Base-by-base conservation (phyloP, 345 rosid genomes). In the Lagerstroemia speciosa region DNA sequence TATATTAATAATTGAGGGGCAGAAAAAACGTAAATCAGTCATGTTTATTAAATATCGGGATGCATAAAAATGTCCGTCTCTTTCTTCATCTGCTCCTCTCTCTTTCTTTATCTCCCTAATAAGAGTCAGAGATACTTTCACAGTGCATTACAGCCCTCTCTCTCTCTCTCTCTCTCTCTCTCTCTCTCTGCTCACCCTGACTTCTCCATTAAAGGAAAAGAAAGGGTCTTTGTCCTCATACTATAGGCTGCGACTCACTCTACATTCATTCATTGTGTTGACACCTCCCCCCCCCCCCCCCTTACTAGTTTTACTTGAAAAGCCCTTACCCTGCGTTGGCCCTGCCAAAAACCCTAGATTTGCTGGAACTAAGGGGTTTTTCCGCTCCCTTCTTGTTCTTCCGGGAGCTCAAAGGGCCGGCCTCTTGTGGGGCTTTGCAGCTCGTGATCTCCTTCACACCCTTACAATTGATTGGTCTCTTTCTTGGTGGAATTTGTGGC, bases 401-500 rank as follows among this genome's bases (percentile, higher is more conserved):
- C 17, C 8, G 10, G 36, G 29, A 24, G 26, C 52, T 38, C 37
- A 27, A 45, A n/a, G 62, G 46, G 16, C 46, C 46, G 46, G 46
- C 14, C 46, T 67, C 33, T 32, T n/a, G n/a, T n/a, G n/a, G n/a
- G n/a, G n/a, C n/a, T n/a, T n/a, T n/a, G n/a, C n/a, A n/a, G n/a
- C n/a, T n/a, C n/a, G n/a, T n/a, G n/a, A n/a, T 20, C 43, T 20
- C 26, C n/a, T 22, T 41, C 43, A 0, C 6, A 3, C 19, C 63
- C 58, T 77, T 70, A 72, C 64, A 72, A 37, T 71, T 55, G 66
- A 38, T 69, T 46, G 48, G 61, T n/a, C 32, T 67, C 62, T 67
- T 67, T 33, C 11, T 34, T 30, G 62, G 72, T 57, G 69, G 71
- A 69, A 75, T 29, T 9, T 66, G 74, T 69, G 24, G 69, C 50